Conservation (phyloP, 1,284 basidiomycete genomes). For the Trichosporon ovoides region DNA sequence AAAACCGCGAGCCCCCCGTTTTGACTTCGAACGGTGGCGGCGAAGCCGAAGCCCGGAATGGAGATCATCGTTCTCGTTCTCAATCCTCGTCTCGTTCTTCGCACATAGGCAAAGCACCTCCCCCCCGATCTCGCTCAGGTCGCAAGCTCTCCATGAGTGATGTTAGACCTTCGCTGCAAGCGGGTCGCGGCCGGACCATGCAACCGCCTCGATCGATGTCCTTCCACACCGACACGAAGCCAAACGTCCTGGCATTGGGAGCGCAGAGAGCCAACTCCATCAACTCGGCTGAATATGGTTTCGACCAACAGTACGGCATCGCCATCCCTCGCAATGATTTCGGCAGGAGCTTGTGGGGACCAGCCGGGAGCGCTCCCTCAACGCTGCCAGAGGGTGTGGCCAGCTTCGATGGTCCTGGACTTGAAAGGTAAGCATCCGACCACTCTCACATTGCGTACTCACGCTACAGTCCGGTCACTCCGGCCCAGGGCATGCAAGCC, state of each 20-base stretch:
- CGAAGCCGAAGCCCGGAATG: constrained; percentile 11
- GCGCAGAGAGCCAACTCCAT: constrained; percentile 17
- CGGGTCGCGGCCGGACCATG: constrained; percentile 15
- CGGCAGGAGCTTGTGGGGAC: constrained; percentile 15
- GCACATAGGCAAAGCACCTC: constrained; percentile 33
- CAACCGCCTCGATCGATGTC: constrained; percentile 21
- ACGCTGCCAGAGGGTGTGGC: constrained; percentile 22
- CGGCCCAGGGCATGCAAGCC: constrained; percentile 25
- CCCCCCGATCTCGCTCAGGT: constrained; percentile 22
- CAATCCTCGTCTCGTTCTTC: constrained; percentile 33
- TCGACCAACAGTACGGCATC: constrained; percentile 25
- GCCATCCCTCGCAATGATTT: constrained; percentile 26
- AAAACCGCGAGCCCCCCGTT: constrained; percentile 36
- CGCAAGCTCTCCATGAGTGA: constrained; percentile 42
- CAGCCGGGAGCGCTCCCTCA: constrained; percentile 24
- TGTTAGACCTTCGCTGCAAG: constrained; percentile 22
- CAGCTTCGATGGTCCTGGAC: constrained; percentile 25
- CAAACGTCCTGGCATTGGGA: constrained; percentile 10
- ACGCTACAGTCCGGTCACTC: constrained; percentile 33
- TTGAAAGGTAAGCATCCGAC: constrained; percentile 18
- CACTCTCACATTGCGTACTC: neutral
- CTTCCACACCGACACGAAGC: constrained; percentile 21
- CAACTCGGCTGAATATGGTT: constrained; percentile 11
- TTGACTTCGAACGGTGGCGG: constrained; percentile 12
- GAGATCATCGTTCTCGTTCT: constrained; percentile 30